Evolutionary conservation across 2,329 filamentous ascomycete species (phyloP).

Genomic region (Ophiocordyceps robertsii): DNA sequence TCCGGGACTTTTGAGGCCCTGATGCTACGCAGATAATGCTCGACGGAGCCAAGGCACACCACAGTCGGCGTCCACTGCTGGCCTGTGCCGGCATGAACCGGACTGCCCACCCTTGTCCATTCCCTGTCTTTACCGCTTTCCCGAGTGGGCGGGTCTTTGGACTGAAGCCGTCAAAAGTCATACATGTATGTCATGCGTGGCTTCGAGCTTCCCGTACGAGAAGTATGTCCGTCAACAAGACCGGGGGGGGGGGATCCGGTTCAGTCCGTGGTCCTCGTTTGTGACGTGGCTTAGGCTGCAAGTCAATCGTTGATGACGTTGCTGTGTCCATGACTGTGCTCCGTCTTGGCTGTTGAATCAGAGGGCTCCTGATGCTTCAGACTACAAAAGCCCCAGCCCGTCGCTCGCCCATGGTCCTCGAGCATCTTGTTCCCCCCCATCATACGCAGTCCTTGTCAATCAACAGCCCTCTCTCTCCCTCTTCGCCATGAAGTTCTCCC

Average conservation of each 20-base stretch:
- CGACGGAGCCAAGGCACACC: no score
- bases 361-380: neutral
- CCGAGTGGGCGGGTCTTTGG: neutral
- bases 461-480: no score
- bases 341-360: neutral
- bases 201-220: neutral
- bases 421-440: no score
- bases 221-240: neutral
- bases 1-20: no score
- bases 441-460: neutral
- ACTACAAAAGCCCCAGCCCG: neutral
- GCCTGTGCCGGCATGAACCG: no score
- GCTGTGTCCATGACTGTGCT: neutral
- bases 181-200: neutral
- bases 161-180: neutral
- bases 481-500: conserved; percentile 26
- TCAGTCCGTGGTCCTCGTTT: neutral
- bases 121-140: no score
- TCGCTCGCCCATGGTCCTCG: neutral
- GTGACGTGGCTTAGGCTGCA: no score
- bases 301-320: neutral
- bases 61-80: no score
- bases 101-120: no score
- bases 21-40: no score
- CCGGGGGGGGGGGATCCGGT: neutral